Evolutionary conservation across 2,329 filamentous ascomycete species (phyloP).

Genomic region (Colletotrichum coccodes): DNA sequence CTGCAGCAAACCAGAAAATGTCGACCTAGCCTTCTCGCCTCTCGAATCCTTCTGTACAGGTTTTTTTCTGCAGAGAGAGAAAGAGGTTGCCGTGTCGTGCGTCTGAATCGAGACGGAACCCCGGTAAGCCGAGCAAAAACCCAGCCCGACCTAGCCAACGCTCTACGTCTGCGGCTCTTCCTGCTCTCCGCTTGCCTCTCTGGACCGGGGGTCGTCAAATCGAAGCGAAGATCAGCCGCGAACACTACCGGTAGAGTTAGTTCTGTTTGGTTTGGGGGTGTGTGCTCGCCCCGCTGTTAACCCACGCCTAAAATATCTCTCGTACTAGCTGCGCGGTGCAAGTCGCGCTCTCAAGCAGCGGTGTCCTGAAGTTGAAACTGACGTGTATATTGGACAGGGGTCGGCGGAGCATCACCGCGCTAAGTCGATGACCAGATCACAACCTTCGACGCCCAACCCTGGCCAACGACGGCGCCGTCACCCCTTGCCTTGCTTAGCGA

Average conservation of each 20-base stretch:
- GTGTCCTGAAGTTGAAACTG: conserved; percentile 34
- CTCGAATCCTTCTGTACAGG: conserved; percentile 6
- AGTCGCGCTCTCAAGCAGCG: conserved; percentile 19
- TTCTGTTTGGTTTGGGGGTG: neutral
- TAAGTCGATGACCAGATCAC: conserved; percentile 13
- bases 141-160: conserved; percentile 1
- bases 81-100: conserved; percentile 9
- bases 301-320: conserved; percentile 23
- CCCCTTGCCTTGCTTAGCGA: conserved; percentile 31
- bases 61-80: conserved; percentile 7
- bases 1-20: conserved; percentile 21
- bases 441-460: neutral
- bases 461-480: conserved; percentile 19
- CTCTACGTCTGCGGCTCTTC: conserved; percentile 25
- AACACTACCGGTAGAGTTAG: conserved; percentile 6
- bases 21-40: neutral
- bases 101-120: neutral
- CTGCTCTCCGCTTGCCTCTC: neutral
- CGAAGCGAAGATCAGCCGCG: conserved; percentile 23
- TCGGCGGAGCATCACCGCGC: conserved; percentile 14
- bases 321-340: conserved; percentile 20
- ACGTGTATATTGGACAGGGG: conserved; percentile 30
- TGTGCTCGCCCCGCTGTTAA: neutral
- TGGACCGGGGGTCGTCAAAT: neutral
- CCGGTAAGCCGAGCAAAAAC: neutral